phyloP scores from a whole-genome alignment of 148 eudicot species.

The Dysphania ambrosioides region DNA sequence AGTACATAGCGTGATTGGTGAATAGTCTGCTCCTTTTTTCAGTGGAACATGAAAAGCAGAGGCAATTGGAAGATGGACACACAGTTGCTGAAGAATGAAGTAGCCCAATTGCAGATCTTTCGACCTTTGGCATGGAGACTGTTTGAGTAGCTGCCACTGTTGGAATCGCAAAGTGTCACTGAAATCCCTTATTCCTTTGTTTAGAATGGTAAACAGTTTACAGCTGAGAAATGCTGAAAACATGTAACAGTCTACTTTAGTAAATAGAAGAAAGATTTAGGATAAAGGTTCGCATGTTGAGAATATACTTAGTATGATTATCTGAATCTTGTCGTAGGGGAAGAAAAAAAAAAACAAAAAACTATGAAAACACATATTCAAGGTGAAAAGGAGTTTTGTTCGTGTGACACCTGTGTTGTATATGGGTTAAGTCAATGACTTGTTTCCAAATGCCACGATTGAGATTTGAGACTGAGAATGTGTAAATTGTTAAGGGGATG shows the following conservation, averaged over 20 bases:
- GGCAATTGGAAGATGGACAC: constrained; percentile 38
- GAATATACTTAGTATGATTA: neutral
- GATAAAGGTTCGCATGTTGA: neutral
- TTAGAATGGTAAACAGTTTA: neutral
- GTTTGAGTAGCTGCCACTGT: neutral
- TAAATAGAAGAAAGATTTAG: too few species aligned
- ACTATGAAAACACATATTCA: neutral
- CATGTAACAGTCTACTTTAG: too few species aligned
- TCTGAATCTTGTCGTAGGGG: neutral
- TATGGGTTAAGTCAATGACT: too few species aligned
- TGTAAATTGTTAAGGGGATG: too few species aligned
- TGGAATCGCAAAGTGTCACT: neutral
- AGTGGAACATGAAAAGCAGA: constrained; percentile 63
- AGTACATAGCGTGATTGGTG: neutral
- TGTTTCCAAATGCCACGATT: neutral
- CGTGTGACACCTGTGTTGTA: too few species aligned
- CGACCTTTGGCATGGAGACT: neutral
- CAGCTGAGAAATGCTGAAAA: neutral
- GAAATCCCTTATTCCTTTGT: neutral
- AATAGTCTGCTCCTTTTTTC: constrained; percentile 22
- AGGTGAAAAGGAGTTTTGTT: too few species aligned
- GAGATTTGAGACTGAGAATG: too few species aligned
- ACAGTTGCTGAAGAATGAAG: constrained; percentile 36
- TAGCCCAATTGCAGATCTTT: neutral
- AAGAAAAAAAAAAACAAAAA: too few species aligned